Evolutionary conservation across 2,329 filamentous ascomycete species (phyloP), one percentile per base, ranked within the genome.

Genomic region (Aspergillus alliaceus): DNA sequence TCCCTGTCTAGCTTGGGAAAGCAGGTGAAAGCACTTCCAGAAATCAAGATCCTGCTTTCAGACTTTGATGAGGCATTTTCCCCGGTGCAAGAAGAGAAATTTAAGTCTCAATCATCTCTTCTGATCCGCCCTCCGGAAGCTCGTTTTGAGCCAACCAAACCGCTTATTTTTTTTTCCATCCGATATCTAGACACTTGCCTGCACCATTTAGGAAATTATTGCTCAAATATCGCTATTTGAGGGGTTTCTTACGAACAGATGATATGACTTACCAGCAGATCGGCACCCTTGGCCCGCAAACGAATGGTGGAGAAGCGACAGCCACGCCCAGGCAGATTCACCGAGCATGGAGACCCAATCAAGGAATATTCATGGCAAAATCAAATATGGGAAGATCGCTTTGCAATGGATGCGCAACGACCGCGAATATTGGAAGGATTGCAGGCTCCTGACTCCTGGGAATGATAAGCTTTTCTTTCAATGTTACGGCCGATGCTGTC

Each of bases 101-200:
- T 54, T 25, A 34, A 47, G 9, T 62, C 62, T 50, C 58, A 62
- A 61, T 68, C 60, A 24, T 65, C 63, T 49, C 62, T 65, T 24
- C 15, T 57, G 20, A 62, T 72, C 39, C 59, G 67, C 2, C 70
- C 70, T 4, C 73, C 75, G 0, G 75, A 79, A 58, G 65, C 66
- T 7, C 61, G 59, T 6, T 77, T 76, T 52, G 68, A 74, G 31
- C 69, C 69, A 15, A 56, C 53, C 6, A 65, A 15, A 1, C 66
- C 71, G 2, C 66, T 76, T 6, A 64, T 69, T 4, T 73, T 70
- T 35, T 14, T 73, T 70, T 35, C 12, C 66, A 12, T 71, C 72
- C 1, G 74, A 78, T 49, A 72, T 75, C 6, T 77, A 73, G 74
- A 73, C 67, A 27, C 64, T 77, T 4, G 69, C 66, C 0, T 76